Percentiles rank a stretch among this genome's conserved stretches.
phyloP scores from a whole-genome alignment of 2,329 filamentous ascomycete species.

The Pseudogymnoascus destructans region DNA sequence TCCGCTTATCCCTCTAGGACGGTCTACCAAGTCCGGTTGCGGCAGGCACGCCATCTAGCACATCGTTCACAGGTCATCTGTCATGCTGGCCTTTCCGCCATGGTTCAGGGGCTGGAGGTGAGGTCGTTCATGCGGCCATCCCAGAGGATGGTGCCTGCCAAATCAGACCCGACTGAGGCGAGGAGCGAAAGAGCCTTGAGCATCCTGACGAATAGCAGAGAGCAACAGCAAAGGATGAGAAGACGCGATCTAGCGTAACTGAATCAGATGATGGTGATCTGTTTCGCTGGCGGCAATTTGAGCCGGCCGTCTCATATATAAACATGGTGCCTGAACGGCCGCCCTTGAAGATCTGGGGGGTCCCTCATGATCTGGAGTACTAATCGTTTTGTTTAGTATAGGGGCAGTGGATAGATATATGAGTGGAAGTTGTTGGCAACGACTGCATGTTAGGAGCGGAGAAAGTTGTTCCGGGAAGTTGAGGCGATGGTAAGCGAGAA shows the following conservation, averaged over 20 bases:
- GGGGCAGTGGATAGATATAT: not conserved
- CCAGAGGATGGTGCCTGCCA: conserved; percentile 41
- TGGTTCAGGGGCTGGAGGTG: conserved; percentile 23
- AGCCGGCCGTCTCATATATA: conserved; percentile 2
- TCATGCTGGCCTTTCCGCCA: not conserved
- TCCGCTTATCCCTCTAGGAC: not conserved
- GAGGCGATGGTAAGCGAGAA: not conserved
- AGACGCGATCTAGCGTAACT: not conserved
- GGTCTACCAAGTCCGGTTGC: not conserved
- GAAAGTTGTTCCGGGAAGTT: not conserved
- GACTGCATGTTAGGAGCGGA: not conserved
- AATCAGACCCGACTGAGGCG: conserved; percentile 20
- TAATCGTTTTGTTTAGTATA: not conserved
- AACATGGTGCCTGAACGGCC: not conserved
- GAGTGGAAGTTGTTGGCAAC: not conserved
- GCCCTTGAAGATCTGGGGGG: not conserved
- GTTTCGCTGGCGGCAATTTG: not conserved
- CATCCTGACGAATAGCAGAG: not conserved
- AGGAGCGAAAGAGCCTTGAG: conserved; percentile 9
- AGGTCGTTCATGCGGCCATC: conserved; percentile 54
- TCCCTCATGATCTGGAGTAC: not conserved
- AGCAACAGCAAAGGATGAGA: not conserved
- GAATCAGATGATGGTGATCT: conserved; percentile 2
- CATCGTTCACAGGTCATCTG: not conserved
- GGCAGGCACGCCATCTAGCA: not conserved